Conservation (phyloP, 495 filamentous ascomycete species). For the Tuber magnatum region DNA sequence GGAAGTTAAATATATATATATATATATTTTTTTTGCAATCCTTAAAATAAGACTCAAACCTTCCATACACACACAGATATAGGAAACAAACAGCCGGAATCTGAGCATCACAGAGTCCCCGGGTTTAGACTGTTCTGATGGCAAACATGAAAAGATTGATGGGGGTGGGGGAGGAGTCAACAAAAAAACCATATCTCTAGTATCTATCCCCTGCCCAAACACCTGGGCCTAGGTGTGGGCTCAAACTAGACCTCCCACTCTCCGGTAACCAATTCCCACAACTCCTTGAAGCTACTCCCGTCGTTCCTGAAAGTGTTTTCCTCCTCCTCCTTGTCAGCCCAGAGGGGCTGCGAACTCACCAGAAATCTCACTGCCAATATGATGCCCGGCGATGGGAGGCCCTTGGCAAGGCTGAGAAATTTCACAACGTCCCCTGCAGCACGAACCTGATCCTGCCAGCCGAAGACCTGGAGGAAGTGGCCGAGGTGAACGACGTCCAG, state of each 20-base stretch:
- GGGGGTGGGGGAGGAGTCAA: not conserved
- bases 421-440: conserved; percentile 46
- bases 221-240: not conserved
- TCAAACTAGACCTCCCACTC: conserved; percentile 17
- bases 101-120: not conserved
- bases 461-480: conserved; percentile 57
- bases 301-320: conserved; percentile 47
- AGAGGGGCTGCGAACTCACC: conserved; percentile 30
- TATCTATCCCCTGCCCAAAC: not conserved
- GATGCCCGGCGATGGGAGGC: conserved; percentile 49
- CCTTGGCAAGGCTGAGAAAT: conserved; percentile 46
- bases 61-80: not conserved
- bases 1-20: not conserved
- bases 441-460: conserved; percentile 49
- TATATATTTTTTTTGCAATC: not conserved
- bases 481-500: conserved; percentile 53
- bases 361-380: conserved; percentile 44
- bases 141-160: conserved; percentile 17
- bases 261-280: conserved; percentile 50
- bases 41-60: no score
- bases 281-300: conserved; percentile 43
- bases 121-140: not conserved
- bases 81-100: not conserved
- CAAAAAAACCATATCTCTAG: not conserved
- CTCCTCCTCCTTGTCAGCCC: conserved; percentile 24